Evolutionary conservation across 1,139 yeast species (phyloP).

Genomic region (Scheffersomyces lignicola): DNA sequence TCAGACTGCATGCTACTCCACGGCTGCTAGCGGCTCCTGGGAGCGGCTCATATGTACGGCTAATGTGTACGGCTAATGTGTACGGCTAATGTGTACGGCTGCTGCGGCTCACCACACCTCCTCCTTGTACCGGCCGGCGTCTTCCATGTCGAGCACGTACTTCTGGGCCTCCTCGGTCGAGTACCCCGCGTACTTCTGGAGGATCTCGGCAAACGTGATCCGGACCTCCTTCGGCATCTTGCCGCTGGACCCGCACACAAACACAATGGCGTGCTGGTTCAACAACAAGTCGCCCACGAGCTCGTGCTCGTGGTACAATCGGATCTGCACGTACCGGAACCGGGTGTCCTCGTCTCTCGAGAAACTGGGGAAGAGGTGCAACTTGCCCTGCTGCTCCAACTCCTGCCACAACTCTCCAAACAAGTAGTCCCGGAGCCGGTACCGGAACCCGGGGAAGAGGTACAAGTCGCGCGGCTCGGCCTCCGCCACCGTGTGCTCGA

Average conservation of each 20-base stretch:
- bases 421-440: constrained; percentile 63
- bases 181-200: constrained; percentile 42
- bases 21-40: no score
- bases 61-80: no score
- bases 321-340: constrained; percentile 71
- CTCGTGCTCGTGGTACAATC: constrained; percentile 50
- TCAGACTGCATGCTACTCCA: no score
- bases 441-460: constrained; percentile 79
- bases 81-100: no score
- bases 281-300: constrained; percentile 53
- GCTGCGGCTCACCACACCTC: constrained; percentile 83
- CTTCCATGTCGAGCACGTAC: constrained; percentile 62
- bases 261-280: constrained; percentile 58
- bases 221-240: constrained; percentile 92
- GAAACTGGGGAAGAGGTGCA: constrained; percentile 54
- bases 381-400: constrained; percentile 27
- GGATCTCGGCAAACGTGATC: constrained; percentile 64
- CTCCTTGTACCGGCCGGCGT: constrained; percentile 69
- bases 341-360: constrained; percentile 54
- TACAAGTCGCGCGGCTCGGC: constrained; percentile 28
- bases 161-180: constrained; percentile 49
- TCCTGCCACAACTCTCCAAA: constrained; percentile 57
- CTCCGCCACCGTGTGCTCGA: constrained; percentile 33
- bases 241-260: constrained; percentile 92
- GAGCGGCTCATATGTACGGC: no score